Percentiles rank a stretch among this genome's conserved stretches.
These are phyloP conservation scores for Populus hybrid DNA, from an alignment of 441 rosid genomes.

Conservation along the genomic window DNA sequence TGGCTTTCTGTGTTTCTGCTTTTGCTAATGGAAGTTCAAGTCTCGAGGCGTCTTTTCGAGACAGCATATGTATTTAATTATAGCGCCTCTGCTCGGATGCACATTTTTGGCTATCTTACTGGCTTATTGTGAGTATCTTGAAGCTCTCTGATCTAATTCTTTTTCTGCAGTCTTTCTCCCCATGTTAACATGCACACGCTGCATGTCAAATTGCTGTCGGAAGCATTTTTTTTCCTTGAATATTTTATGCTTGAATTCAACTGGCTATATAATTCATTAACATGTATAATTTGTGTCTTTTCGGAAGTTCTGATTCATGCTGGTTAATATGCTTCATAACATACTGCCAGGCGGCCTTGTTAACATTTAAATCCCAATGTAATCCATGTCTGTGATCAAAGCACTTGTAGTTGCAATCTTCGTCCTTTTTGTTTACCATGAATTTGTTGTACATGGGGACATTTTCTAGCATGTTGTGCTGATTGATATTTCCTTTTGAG, in stretches of 20 bases:
- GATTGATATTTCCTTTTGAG: slow-evolving; percentile 12
- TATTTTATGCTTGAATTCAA: background rate
- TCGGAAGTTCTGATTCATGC: background rate
- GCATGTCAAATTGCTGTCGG: background rate
- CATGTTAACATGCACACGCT: too few species aligned
- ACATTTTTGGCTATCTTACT: slow-evolving; percentile 56
- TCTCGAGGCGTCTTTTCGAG: slow-evolving; percentile 64
- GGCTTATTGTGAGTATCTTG: slow-evolving; percentile 64
- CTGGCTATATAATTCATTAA: background rate
- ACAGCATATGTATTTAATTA: slow-evolving; percentile 53
- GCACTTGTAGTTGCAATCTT: background rate
- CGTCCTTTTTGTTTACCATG: background rate
- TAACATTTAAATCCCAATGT: background rate
- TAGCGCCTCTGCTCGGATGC: slow-evolving; percentile 69
- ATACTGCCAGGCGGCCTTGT: background rate
- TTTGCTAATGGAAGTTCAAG: slow-evolving; percentile 64
- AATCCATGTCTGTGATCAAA: background rate
- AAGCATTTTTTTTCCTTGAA: background rate
- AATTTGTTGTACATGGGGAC: background rate
- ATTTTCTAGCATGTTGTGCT: background rate
- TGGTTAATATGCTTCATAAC: background rate
- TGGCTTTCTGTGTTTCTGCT: slow-evolving; percentile 64
- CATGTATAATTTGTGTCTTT: background rate
- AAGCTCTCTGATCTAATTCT: background rate
- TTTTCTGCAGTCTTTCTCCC: background rate